Evolutionary conservation across 805 yeast species (phyloP), one percentile per base, ranked within the genome.

Genomic region (Brettanomyces naardenensis): DNA sequence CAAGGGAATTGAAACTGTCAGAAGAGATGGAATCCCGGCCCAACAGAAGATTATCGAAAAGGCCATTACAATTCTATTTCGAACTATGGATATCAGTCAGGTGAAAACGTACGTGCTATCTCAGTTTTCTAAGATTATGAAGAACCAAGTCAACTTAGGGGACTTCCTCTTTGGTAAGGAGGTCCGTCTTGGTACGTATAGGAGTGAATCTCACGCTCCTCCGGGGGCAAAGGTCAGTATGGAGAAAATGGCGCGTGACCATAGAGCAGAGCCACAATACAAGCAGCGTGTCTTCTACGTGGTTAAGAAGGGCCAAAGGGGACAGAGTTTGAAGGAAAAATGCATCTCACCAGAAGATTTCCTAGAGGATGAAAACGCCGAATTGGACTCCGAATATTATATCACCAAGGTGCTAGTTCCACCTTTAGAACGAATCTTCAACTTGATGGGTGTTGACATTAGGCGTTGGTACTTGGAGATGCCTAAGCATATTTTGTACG

Each of bases 1-100:
- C 0, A 92, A 92, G 48, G 98, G 98, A 2, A 88, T 87, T 10
- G 98, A 92, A 53, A 92, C 97, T 0, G 85, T 92, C 0, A 62
- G 98, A 45, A 64, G 98, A 45, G 98, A 92, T 59, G 97, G 97
- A 0, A 82, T 89, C 19, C 95, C 95, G 0, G 95, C 95, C 0
- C 94, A 85, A 46, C 94, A 78, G 58, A 79, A 80, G 46, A 78
- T 92, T 15, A 78, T 85, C 22, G 94, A 86, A 44, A 73, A 76
- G 41, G 60, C 82, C 0, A 59, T 92, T 4, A 63, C 82, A 26
- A 65, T 75, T 1, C 58, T 92, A 3, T 92, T 92, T 54, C 83
- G 80, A 10, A 73, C 89, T 0, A 60, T 67, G 20, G 86, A 90
- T 52, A 52, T 92, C 9, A 78, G 95, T 0, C 39, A 56, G 25